phyloP scores from a whole-genome alignment of 176 grass and related monocot species.

The Pharus latifolius region DNA sequence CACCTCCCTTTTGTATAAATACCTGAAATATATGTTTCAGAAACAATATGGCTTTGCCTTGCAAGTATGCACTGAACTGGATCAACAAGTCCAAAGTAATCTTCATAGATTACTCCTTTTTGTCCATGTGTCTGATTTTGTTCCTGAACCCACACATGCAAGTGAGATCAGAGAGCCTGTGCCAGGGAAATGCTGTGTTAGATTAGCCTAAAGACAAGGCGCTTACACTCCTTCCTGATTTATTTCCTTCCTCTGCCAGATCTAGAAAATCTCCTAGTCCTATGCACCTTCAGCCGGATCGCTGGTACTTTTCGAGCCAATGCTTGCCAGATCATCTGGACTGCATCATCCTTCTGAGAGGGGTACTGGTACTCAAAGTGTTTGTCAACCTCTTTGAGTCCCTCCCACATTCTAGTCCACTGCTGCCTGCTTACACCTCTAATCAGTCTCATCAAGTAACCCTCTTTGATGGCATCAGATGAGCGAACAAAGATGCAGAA shows the following conservation, averaged over 20 bases:
- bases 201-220: conserved; percentile 5
- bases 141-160: neutral
- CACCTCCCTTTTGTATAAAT: neutral
- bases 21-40: neutral
- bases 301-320: conserved; percentile 55
- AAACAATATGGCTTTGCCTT: neutral
- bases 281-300: conserved; percentile 46
- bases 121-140: neutral
- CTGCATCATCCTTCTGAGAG: conserved; percentile 54
- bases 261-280: conserved; percentile 49
- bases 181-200: conserved; percentile 14
- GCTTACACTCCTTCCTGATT: neutral
- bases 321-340: conserved; percentile 81
- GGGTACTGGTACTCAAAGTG: conserved; percentile 69
- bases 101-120: neutral
- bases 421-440: conserved; percentile 34
- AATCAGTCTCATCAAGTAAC: conserved; percentile 47
- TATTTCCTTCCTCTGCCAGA: conserved; percentile 28
- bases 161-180: neutral
- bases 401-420: conserved; percentile 70
- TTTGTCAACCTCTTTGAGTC: conserved; percentile 66
- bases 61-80: conserved; percentile 2
- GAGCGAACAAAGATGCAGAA: conserved; percentile 78
- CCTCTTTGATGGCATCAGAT: conserved; percentile 55
- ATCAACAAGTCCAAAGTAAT: neutral